These are phyloP conservation scores for Sphagnum contortum DNA, from an alignment of 225 moss, liverwort and hornwort genomes.

Conservation along the genomic window DNA sequence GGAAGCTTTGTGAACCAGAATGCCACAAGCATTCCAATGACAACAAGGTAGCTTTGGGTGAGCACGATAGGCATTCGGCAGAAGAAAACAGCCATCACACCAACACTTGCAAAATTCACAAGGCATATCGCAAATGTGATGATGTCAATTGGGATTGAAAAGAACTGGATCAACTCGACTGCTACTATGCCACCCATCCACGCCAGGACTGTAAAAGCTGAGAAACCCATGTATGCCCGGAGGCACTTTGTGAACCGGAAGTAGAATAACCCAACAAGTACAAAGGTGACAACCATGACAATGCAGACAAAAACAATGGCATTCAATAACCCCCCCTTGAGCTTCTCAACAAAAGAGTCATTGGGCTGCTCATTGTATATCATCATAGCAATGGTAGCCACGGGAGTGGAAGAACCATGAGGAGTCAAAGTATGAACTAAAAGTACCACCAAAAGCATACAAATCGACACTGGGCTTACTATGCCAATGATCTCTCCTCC, in stretches of 20 bases:
- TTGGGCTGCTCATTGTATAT: slow-evolving; percentile 82
- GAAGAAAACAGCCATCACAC: slow-evolving; percentile 88
- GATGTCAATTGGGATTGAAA: slow-evolving; percentile 70
- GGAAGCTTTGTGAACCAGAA: slow-evolving; percentile 97
- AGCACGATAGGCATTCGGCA: slow-evolving; percentile 83
- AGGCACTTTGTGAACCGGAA: slow-evolving; percentile 72
- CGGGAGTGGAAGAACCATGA: slow-evolving; percentile 49
- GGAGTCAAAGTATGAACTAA: slow-evolving; percentile 74
- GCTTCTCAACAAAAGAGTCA: slow-evolving; percentile 79
- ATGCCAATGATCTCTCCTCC: slow-evolving; percentile 82
- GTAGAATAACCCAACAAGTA: slow-evolving; percentile 78
- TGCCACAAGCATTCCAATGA: slow-evolving; percentile 84
- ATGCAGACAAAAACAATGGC: slow-evolving; percentile 80
- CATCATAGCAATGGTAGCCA: slow-evolving; percentile 84
- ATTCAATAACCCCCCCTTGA: slow-evolving; percentile 84
- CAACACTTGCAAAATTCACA: slow-evolving; percentile 81
- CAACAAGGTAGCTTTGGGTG: slow-evolving; percentile 82
- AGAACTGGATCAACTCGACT: slow-evolving; percentile 48
- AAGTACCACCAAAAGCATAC: slow-evolving; percentile 89
- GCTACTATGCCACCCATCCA: slow-evolving; percentile 85
- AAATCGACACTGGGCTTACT: slow-evolving; percentile 85
- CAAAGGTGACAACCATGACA: slow-evolving; percentile 77
- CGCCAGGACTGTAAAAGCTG: slow-evolving; percentile 78
- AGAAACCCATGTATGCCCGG: slow-evolving; percentile 79
- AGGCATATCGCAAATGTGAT: slow-evolving; percentile 58